Base-by-base conservation (phyloP, 345 rosid genomes). In the Ceriops zippeliana region DNA sequence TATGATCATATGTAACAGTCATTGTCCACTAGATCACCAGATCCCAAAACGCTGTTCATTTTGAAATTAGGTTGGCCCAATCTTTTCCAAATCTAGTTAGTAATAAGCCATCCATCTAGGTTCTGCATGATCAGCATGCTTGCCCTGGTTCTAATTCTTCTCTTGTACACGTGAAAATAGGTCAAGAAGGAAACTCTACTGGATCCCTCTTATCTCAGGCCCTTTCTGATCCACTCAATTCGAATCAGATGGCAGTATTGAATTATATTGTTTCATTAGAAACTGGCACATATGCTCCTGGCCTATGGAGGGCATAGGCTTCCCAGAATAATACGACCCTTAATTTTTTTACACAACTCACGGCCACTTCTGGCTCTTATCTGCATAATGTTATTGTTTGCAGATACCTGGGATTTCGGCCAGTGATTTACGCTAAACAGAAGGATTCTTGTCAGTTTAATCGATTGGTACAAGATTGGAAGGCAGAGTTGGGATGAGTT, bases 331-430 rank as follows among this genome's bases (percentile, higher is more conserved):
- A 42, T 15, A 13, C 4, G 5, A 3, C 49, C 19, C 3, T 34
- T 34, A 34, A 1, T 34, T 6, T 34, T 42, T 13, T 42, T 13
- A 21, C 30, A 56, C 10, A 4, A 21, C 28, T 7, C 28, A 11
- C 59, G 0, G 3, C 59, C 59, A 56, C 28, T 1, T 15, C 59
- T 22, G 17, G 22, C 30, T 22, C 28, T 56, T 34, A 9, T 9
- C 16, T 56, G 16, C 16, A 9, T 24, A 21, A n/a, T 56, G 59
- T 56, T 24, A 1, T 24, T 24, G 16, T 56, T 59, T 58, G 28
- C 78, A 77, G 84, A 58, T 75, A 42, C 75, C 65, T 73, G 42
- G 85, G 81, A 21, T 78, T 52, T 70, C 80, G 66, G 70, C 66
- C 63, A 65, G 76, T 83, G 1, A 63, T 81, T 81, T 35, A 20